phyloP scores from a whole-genome alignment of 495 filamentous ascomycete species.

The Hyaloscypha hepaticicola region DNA sequence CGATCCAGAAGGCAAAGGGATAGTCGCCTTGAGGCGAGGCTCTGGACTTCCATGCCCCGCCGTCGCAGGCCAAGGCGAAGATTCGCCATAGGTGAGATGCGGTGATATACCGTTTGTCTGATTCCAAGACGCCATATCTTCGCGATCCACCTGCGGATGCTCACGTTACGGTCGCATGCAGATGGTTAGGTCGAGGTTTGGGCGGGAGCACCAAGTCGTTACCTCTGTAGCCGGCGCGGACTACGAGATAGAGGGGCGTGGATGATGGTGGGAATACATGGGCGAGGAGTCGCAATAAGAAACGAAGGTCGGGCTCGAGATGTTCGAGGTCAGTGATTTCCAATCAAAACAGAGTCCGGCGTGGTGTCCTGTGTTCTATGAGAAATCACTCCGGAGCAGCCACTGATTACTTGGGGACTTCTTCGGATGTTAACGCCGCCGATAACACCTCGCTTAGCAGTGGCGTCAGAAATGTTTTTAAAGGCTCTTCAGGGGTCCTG shows the following conservation, averaged over 20 bases:
- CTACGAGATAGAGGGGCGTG: slow-evolving; percentile 10
- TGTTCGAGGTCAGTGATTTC: neutral
- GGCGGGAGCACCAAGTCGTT: neutral
- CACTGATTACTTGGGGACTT: neutral
- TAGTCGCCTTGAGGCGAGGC: slow-evolving; percentile 4
- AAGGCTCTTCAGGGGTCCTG: neutral
- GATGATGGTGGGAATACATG: slow-evolving; percentile 10
- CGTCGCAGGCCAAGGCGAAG: neutral
- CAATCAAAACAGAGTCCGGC: neutral
- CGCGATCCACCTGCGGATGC: neutral
- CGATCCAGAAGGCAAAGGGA: slow-evolving; percentile 4
- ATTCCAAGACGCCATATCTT: slow-evolving; percentile 30
- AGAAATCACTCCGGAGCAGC: neutral
- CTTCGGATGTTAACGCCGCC: neutral
- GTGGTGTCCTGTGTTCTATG: neutral
- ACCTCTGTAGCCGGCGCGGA: slow-evolving; percentile 6
- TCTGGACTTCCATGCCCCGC: slow-evolving; percentile 10
- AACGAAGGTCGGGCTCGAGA: neutral
- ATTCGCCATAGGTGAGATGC: neutral
- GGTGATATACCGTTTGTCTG: slow-evolving; percentile 28
- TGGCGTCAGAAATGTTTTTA: neutral
- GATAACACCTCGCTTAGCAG: neutral
- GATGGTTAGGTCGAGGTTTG: slow-evolving; percentile 5
- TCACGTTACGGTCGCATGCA: slow-evolving; percentile 29
- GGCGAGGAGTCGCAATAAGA: slow-evolving; percentile 1